Percentiles rank a stretch among this genome's conserved stretches.
These are phyloP conservation scores for Trichoderma sp. DNA, from an alignment of 2,329 filamentous ascomycete genomes.

Conservation along the genomic window DNA sequence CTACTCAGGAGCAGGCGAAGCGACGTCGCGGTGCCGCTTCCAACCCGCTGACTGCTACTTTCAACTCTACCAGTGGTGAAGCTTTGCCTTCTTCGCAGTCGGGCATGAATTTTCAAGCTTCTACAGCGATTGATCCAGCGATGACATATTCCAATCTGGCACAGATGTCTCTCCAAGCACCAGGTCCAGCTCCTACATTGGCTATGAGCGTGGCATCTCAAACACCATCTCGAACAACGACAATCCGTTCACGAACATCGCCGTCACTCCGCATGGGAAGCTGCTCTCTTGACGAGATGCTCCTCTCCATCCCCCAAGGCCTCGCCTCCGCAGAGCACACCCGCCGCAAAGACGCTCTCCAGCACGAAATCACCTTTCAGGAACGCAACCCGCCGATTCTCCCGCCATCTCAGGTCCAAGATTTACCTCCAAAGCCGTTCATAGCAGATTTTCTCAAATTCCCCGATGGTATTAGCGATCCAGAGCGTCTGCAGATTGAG, in stretches of 20 bases:
- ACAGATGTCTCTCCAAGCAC: neutral
- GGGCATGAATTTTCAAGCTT: neutral
- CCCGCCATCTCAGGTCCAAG: conserved; percentile 29
- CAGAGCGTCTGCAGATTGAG: conserved; percentile 24
- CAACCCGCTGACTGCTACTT: neutral
- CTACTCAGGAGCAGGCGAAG: conserved; percentile 1
- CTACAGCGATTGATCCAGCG: neutral
- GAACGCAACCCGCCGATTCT: conserved; percentile 31
- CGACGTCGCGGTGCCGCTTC: neutral
- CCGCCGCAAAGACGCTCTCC: conserved; percentile 27
- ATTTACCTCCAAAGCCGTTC: conserved; percentile 32
- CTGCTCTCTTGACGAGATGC: conserved; percentile 26
- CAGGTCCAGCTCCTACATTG: neutral
- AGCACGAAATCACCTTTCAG: conserved; percentile 29
- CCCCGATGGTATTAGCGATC: conserved; percentile 20
- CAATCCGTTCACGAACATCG: neutral
- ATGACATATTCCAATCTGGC: neutral
- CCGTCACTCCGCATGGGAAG: conserved; percentile 21
- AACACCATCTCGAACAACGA: neutral
- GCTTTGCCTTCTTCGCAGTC: neutral
- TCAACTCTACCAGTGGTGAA: neutral
- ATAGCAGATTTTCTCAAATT: conserved; percentile 27
- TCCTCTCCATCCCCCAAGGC: conserved; percentile 28
- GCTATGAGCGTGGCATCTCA: neutral
- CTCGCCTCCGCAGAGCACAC: conserved; percentile 24